Conservation (phyloP, 306 rosid species). For the Cajanus cajan region DNA sequence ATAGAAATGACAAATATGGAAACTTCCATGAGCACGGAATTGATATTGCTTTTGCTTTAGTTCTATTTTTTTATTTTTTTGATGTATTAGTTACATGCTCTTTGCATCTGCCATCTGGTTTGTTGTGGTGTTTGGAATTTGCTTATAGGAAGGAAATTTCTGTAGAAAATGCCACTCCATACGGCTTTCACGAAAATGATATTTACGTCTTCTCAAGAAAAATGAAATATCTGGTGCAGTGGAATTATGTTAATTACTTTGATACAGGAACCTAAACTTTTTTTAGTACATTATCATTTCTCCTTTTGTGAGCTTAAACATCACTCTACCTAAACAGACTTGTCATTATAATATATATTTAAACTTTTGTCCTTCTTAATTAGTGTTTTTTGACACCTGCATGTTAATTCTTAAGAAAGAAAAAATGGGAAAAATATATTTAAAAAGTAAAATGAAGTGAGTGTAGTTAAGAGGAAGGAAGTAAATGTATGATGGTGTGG, state of each 20-base stretch:
- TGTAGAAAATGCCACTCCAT: neutral
- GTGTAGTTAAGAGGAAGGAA: neutral
- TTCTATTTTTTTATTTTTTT: neutral
- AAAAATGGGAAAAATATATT: neutral
- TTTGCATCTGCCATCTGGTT: neutral
- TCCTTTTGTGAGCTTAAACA: neutral
- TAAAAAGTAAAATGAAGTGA: neutral
- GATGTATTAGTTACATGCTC: neutral
- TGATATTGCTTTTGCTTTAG: conserved; percentile 12
- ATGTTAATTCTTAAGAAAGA: neutral
- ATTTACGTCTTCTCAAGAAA: neutral
- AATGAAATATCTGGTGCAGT: neutral
- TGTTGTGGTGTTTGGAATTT: conserved; percentile 19
- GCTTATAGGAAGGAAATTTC: conserved; percentile 22
- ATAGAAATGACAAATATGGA: conserved; percentile 11
- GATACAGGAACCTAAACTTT: neutral
- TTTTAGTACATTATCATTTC: neutral
- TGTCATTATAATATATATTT: too few species aligned
- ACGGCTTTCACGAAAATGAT: conserved; percentile 1
- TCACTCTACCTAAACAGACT: neutral
- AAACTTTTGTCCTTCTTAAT: too few species aligned
- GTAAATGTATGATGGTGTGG: neutral
- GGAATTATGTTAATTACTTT: neutral
- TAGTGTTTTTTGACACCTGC: too few species aligned
- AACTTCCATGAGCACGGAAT: conserved; percentile 27